phyloP scores from a whole-genome alignment of 352 stramenopile species.

The Pythium myriotylum region DNA sequence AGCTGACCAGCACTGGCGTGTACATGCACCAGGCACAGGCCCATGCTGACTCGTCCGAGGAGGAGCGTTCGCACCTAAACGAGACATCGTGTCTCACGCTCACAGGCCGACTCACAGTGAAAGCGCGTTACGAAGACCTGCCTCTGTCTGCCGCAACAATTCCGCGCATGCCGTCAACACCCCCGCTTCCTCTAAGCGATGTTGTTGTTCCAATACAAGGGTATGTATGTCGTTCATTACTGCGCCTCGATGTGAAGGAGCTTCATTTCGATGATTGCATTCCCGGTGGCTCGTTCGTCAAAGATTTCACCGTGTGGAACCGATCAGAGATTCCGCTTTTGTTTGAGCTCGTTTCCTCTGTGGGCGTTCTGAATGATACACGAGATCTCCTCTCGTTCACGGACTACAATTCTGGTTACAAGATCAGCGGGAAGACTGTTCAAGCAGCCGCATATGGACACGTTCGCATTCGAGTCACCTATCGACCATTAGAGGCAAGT shows the following conservation, averaged over 20 bases:
- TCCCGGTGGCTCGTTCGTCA: constrained; percentile 84
- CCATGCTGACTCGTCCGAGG: constrained; percentile 76
- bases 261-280: constrained; percentile 90
- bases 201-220: constrained; percentile 79
- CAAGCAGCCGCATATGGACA: constrained; percentile 84
- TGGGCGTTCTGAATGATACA: constrained; percentile 66
- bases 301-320: constrained; percentile 91
- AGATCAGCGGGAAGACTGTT: constrained; percentile 79
- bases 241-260: constrained; percentile 87
- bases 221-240: constrained; percentile 81
- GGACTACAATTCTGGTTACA: constrained; percentile 87
- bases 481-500: constrained; percentile 75
- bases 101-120: constrained; percentile 62
- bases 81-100: constrained; percentile 84
- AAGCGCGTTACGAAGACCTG: constrained; percentile 31
- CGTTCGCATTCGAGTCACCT: constrained; percentile 85
- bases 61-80: constrained; percentile 81
- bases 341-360: constrained; percentile 82
- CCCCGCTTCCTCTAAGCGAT: constrained; percentile 46
- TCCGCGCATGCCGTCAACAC: constrained; percentile 31
- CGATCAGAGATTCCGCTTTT: constrained; percentile 87
- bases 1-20: constrained; percentile 41
- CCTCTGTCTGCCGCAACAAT: constrained; percentile 26
- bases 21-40: constrained; percentile 20
- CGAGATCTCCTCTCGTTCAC: constrained; percentile 78